A percentile compares a stretch with the other conserved stretches of the same genome.
Conservation (phyloP, 129 eudicot species). For the sunflower (Helianthus annuus) region HanXRQr2.0-SUNRISE NC_035443.2:179298185-179298684, state of each 20-base stretch:
- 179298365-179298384: constrained; percentile 71
- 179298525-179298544: constrained; percentile 47
- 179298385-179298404: constrained; percentile 47
- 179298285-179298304: constrained; percentile 90
- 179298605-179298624: constrained; percentile 5
- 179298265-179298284: constrained; percentile 81
- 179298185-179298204: constrained; percentile 79
- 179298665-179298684: background rate
- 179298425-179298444: constrained; percentile 27
- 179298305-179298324: constrained; percentile 75
- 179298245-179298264: constrained; percentile 65
- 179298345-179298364: constrained; percentile 78
- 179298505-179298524: constrained; percentile 63
- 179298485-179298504: constrained; percentile 42
- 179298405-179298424: constrained; percentile 23
- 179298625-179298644: constrained; percentile 16
- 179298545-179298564: constrained; percentile 64
- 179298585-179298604: constrained; percentile 48
- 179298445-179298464: constrained; percentile 40
- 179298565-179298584: constrained; percentile 60
- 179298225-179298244: constrained; percentile 57
- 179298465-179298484: constrained; percentile 54
- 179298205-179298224: constrained; percentile 64
- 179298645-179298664: background rate
- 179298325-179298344: constrained; percentile 66